Evolutionary conservation across 2,329 filamentous ascomycete genomes (phyloP), one percentile per base, ranked within the genome.

Genomic region (Decorospora gaudefroyi): DNA sequence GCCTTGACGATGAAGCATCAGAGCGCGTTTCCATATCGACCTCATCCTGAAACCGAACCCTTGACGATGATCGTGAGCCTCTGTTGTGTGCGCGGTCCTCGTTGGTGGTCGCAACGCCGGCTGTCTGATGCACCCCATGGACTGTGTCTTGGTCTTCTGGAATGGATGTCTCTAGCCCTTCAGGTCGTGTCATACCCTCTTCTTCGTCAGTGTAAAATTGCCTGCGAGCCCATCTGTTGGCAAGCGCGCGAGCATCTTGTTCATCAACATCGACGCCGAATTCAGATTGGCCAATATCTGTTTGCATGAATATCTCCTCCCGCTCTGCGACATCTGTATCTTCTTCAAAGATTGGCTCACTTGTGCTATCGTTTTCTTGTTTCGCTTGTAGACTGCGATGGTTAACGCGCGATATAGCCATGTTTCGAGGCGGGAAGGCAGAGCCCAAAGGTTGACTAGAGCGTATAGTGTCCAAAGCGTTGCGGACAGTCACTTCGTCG

Each of bases 191-290:
- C 9, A 81, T 79, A 2, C 89, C 89, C 67, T 95, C 89, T 72
- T 95, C 90, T 68, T 90, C 86, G 45, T 95, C 89, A 0, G 90
- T 79, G 60, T 93, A 95, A 59, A 93, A 95, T 30, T 85, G 82
- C 31, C 89, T 79, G 46, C 87, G 79, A 59, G 81, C 81, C 88
- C 88, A 93, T 47, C 65, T 79, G 40, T 91, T 82, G 78, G 23
- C 89, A 74, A 51, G 69, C 68, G 51, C 69, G 51, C 51, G 67
- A 10, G 48, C 39, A 22, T 50, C 46, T 18, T 51, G 42, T 22
- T 51, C 32, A 5, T 43, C 38, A 30, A 23, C n/a, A 42, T 15
- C 13, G 33, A 42, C 10, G 21, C 42, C 6, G 7, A 18, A 15
- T 36, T 16, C 29, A 13, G 32, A 37, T n/a, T 53, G 48, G 9